These are phyloP conservation scores for Quercus parvula DNA, from an alignment of 306 rosid genomes.

Conservation along the genomic window DNA sequence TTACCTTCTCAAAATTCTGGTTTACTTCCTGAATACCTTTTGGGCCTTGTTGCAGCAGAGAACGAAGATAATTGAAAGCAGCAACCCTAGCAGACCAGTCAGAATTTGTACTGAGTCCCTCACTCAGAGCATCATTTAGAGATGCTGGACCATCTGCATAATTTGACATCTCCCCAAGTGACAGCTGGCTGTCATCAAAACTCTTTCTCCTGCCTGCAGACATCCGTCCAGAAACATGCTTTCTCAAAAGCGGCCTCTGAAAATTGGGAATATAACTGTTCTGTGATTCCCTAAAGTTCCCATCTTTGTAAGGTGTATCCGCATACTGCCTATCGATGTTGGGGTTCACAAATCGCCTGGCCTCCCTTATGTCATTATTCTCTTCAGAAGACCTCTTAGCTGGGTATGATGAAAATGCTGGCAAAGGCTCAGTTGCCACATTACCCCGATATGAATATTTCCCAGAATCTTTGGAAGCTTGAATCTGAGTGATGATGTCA, in stretches of 20 bases:
- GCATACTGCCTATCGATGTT: constrained; percentile 60
- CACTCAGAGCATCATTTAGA: constrained; percentile 84
- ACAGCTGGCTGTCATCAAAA: constrained; percentile 83
- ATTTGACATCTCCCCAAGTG: constrained; percentile 70
- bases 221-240: constrained; percentile 69
- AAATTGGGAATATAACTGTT: constrained; percentile 81
- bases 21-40: constrained; percentile 86
- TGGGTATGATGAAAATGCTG: constrained; percentile 56
- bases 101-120: constrained; percentile 91
- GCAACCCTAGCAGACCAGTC: constrained; percentile 96
- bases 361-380: constrained; percentile 56
- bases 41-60: constrained; percentile 88
- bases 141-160: constrained; percentile 75
- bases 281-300: constrained; percentile 68
- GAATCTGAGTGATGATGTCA: constrained; percentile 92
- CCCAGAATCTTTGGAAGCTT: constrained; percentile 86
- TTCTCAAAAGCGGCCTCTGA: constrained; percentile 93
- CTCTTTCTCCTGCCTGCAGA: constrained; percentile 87
- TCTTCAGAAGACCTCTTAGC: constrained; percentile 67
- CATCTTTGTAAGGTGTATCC: constrained; percentile 68
- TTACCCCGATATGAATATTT: constrained; percentile 50
- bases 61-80: constrained; percentile 86
- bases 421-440: constrained; percentile 47
- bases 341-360: constrained; percentile 57
- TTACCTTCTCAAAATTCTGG: constrained; percentile 95